Percentiles rank a stretch among this genome's conserved stretches.
Evolutionary conservation across 2,329 filamentous ascomycete species (phyloP).

Genomic region (Aphanoascus verrucosus): DNA sequence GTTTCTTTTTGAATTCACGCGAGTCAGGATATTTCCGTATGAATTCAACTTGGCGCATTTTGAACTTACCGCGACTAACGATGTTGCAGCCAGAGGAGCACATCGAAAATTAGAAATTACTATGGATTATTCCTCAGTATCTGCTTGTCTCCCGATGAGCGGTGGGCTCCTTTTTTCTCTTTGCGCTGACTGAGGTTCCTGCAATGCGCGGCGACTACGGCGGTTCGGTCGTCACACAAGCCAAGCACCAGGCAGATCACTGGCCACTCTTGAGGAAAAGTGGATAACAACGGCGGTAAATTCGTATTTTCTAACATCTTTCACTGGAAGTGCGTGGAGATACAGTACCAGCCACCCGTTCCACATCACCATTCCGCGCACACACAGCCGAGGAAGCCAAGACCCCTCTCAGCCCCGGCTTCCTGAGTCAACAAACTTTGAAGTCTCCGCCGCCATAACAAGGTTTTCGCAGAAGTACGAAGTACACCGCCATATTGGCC

Average conservation of each 20-base stretch:
- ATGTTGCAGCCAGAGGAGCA: not conserved
- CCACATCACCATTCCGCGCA: too few species aligned
- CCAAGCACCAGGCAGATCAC: constrained; percentile 4
- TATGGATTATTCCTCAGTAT: too few species aligned
- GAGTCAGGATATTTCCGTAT: not conserved
- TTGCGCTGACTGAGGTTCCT: too few species aligned
- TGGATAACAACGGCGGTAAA: constrained; percentile 7
- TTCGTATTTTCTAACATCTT: not conserved
- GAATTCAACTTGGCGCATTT: constrained; percentile 2
- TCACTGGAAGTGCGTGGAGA: not conserved
- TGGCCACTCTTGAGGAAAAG: constrained; percentile 3
- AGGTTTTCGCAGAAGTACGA: not conserved
- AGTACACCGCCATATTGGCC: constrained; percentile 2
- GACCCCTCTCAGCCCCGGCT: not conserved
- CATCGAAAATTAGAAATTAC: not conserved
- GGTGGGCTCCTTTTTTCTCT: too few species aligned
- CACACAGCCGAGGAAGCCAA: not conserved
- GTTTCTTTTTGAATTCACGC: constrained; percentile 2
- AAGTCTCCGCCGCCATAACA: not conserved
- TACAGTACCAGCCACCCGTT: not conserved
- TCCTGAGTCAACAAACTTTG: not conserved
- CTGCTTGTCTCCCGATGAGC: too few species aligned
- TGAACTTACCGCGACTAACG: not conserved
- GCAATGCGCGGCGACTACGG: not conserved
- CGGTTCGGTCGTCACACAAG: not conserved